Percentiles rank a stretch among this genome's conserved stretches.
Conservation (phyloP, 306 rosid species). For the Quercus berberidifolia region DNA sequence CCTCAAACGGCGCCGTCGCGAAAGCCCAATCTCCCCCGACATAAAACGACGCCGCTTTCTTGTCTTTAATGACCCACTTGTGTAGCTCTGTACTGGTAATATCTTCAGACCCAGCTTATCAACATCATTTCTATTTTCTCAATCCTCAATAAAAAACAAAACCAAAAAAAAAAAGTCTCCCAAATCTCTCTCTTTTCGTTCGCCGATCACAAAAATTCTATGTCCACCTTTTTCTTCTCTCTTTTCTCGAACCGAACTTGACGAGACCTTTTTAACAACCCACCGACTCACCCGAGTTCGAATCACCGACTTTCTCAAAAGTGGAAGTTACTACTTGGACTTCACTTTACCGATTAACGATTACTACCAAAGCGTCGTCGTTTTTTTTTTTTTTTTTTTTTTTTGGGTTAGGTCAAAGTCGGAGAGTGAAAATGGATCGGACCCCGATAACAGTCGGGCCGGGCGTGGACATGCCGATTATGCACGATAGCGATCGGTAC, state of each 20-base stretch:
- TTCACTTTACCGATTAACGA: not conserved
- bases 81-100: not conserved
- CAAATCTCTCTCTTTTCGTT: not conserved
- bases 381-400: not conserved
- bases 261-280: not conserved
- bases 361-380: conserved; percentile 10
- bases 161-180: conserved; percentile 11
- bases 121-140: not conserved
- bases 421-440: conserved; percentile 63
- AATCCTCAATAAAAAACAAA: not conserved
- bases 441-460: conserved; percentile 63
- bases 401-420: not conserved
- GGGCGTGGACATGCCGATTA: conserved; percentile 76
- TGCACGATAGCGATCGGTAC: conserved; percentile 91
- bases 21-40: not conserved
- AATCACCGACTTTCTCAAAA: not conserved
- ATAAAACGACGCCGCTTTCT: conserved; percentile 28
- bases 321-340: not conserved
- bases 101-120: not conserved
- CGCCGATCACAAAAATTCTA: not conserved
- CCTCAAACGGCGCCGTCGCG: conserved; percentile 22
- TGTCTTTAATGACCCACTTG: not conserved
- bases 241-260: not conserved
- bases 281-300: not conserved
- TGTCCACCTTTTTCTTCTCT: not conserved